These are phyloP conservation scores for Colletotrichum noveboracense DNA, from an alignment of 2,329 filamentous ascomycete genomes.

Conservation along the genomic window DNA sequence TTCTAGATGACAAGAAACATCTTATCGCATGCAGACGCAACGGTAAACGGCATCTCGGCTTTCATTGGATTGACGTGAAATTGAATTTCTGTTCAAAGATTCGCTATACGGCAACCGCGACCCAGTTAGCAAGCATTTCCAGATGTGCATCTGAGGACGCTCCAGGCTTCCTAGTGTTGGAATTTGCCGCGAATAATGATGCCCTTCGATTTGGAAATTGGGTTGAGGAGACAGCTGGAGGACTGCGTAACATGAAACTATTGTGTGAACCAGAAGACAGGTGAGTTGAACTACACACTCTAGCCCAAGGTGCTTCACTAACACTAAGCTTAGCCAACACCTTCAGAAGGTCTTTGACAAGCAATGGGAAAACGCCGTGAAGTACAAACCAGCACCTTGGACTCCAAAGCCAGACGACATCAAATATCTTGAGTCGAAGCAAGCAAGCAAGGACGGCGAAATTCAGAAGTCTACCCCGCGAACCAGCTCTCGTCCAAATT, in stretches of 20 bases:
- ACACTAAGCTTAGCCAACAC: not conserved
- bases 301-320: too few species aligned
- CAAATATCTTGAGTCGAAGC: not conserved
- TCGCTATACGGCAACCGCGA: not conserved
- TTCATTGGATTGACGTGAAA: constrained; percentile 7
- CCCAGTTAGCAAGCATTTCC: not conserved
- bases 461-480: not conserved
- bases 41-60: not conserved
- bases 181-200: not conserved
- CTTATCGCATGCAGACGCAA: not conserved
- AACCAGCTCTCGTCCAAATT: not conserved
- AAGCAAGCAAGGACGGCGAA: not conserved
- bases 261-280: not conserved
- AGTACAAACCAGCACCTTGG: not conserved
- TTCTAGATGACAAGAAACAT: not conserved
- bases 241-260: accelerated
- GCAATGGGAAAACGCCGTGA: not conserved
- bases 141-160: not conserved
- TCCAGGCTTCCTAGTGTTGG: not conserved
- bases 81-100: not conserved
- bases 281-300: not conserved
- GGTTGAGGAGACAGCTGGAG: not conserved
- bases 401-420: not conserved
- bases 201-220: not conserved
- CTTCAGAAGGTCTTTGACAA: not conserved